Evolutionary conservation across 352 stramenopile species (phyloP).

Genomic region (Phytophthora podocarpi): DNA sequence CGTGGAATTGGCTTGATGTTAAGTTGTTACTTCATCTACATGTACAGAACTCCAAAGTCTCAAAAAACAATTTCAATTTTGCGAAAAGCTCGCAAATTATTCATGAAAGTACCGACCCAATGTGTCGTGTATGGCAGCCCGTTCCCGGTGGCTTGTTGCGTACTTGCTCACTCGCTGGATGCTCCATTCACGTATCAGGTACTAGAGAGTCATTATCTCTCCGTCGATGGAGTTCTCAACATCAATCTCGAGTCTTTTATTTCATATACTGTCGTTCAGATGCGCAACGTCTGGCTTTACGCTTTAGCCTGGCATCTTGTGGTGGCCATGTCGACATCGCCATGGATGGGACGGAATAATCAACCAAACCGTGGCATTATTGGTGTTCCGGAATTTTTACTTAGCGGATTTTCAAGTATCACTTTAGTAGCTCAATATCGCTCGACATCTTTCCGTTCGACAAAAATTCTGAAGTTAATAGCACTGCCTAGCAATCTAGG

Average conservation of each 20-base stretch:
- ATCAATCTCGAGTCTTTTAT: slow-evolving; percentile 32
- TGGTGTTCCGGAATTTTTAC: slow-evolving; percentile 42
- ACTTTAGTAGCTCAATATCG: slow-evolving; percentile 41
- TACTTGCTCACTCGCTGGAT: slow-evolving; percentile 50
- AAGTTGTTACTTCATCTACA: slow-evolving; percentile 27
- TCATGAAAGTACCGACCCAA: slow-evolving; percentile 52
- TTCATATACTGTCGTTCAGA: slow-evolving; percentile 41
- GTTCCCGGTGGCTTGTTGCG: slow-evolving; percentile 49
- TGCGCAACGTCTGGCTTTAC: slow-evolving; percentile 51
- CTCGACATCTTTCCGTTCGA: slow-evolving; percentile 25
- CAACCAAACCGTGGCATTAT: slow-evolving; percentile 18
- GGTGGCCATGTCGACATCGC: background rate
- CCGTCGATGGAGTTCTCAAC: slow-evolving; percentile 25
- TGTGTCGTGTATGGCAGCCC: slow-evolving; percentile 54
- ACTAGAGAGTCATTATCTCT: slow-evolving; percentile 35
- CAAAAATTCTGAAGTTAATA: slow-evolving; percentile 14
- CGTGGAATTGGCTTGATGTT: slow-evolving; percentile 28
- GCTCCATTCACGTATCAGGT: slow-evolving; percentile 44
- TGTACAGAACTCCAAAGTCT: background rate
- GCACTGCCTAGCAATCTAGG: slow-evolving; percentile 16
- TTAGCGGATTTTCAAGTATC: slow-evolving; percentile 35
- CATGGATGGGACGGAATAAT: too few relatives aligned
- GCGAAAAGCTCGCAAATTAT: slow-evolving; percentile 22
- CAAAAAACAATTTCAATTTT: background rate
- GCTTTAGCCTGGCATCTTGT: slow-evolving; percentile 32